Evolutionary conservation across 257 asterid species (phyloP), one percentile per base, ranked within the genome.

Genomic region (Osmanthus fragrans): DNA sequence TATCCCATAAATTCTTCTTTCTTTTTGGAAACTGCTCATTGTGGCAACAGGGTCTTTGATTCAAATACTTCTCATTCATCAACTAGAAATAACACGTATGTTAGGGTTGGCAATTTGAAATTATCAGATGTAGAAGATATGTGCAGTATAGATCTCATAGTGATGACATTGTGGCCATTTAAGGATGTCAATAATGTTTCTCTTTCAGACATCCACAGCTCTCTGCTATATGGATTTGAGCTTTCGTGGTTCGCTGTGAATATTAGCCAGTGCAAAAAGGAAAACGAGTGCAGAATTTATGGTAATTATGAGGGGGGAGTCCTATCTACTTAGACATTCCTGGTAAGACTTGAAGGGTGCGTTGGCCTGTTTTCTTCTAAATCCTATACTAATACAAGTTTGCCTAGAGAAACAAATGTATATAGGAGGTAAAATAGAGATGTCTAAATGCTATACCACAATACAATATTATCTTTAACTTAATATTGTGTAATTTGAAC

Each of bases 201-300:
- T 1, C 72, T 80, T 68, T 79, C 37, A 27, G 76, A 82, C 40
- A 23, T 82, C 56, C 85, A 82, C 51, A 34, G 39, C 12, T 74
- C 83, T 25, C 56, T 80, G 75, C 12, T 58, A 4, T 71, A 82
- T 45, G 88, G 88, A 2, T 85, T 82, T 45, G 81, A 80, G 72
- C 71, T 82, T 9, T 21, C 79, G 4, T 82, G 85, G 83, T 49
- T 60, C 70, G 1, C 4, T 8, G 80, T 75, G 10, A 13, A 32
- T 1, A 87, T 90, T 54, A 27, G 40, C 34, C 0, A 15, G 3
- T 45, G 54, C 54, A 45, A 3, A 45, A 15, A 1, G 15, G 12
- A 3, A 7, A 12, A 45, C 12, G 0, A 0, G 12, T 12, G 54
- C 19, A 0, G 4, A 0, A 3, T 16, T 29, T 29, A 2, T 29